These are phyloP conservation scores for Xylaria flabelliformis DNA, from an alignment of 495 filamentous ascomycete species.

Conservation along the genomic window DNA sequence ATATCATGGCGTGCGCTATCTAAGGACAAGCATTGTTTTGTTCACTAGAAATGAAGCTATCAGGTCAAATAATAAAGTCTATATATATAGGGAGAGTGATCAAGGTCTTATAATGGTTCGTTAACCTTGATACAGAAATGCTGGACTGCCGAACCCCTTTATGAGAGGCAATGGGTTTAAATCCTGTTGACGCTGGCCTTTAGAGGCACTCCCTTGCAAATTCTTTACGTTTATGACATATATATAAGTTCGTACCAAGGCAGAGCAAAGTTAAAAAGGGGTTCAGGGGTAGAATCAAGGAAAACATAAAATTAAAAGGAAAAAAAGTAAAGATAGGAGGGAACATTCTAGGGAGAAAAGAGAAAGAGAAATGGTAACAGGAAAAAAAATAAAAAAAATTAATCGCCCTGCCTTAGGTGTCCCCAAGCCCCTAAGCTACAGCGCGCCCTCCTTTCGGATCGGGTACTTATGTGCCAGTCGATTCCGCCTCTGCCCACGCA, in stretches of 20 bases:
- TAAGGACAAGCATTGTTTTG: neutral
- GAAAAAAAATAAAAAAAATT: neutral
- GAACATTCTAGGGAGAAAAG: neutral
- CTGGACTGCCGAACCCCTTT: neutral
- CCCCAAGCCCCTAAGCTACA: constrained; percentile 1
- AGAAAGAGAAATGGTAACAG: neutral
- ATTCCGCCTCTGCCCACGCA: constrained; percentile 7
- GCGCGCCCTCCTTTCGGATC: constrained; percentile 13
- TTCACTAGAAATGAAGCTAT: neutral
- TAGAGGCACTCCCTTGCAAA: neutral
- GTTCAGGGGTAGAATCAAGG: neutral
- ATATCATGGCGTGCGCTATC: neutral
- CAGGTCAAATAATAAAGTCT: neutral
- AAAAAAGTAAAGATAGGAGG: neutral
- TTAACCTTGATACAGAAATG: neutral
- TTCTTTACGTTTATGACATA: neutral
- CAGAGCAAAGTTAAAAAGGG: neutral
- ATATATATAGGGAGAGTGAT: neutral
- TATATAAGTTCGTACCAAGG: neutral
- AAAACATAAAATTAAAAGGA: neutral
- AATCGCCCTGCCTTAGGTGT: constrained; percentile 10
- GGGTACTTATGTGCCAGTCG: constrained; percentile 3
- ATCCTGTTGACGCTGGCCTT: neutral
- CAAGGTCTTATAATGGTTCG: neutral
- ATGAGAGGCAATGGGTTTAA: neutral